A percentile compares a stretch with the other conserved stretches of the same genome.
Evolutionary conservation across 2,329 filamentous ascomycete species (phyloP).

Genomic region (Alternaria viburni): DNA sequence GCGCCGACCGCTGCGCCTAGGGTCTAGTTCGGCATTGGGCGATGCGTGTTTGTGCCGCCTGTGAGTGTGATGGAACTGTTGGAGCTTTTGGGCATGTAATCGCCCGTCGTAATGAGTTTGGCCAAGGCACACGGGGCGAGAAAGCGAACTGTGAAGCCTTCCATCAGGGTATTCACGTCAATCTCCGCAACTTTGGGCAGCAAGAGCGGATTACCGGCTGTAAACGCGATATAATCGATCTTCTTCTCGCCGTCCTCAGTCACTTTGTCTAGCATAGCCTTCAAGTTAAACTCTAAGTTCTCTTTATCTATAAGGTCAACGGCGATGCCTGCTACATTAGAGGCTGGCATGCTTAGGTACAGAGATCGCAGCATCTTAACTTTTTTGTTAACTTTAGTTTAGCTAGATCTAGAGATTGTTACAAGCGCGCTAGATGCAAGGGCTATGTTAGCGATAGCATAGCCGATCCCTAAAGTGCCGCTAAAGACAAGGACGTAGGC

Average conservation of each 20-base stretch:
- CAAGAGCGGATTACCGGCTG: slow-evolving; percentile 31
- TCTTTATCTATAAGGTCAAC: slow-evolving; percentile 35
- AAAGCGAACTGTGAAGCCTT: slow-evolving; percentile 42
- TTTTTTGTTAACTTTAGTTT: slow-evolving; percentile 58
- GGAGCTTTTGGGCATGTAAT: slow-evolving; percentile 40
- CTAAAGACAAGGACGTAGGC: slow-evolving; percentile 66
- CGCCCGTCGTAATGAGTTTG: slow-evolving; percentile 45
- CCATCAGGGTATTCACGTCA: slow-evolving; percentile 27
- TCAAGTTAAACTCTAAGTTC: slow-evolving; percentile 38
- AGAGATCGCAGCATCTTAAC: slow-evolving; percentile 54
- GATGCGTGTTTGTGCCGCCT: slow-evolving; percentile 43
- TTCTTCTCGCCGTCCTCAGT: slow-evolving; percentile 36
- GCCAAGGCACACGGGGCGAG: slow-evolving; percentile 47
- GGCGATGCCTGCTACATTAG: slow-evolving; percentile 31
- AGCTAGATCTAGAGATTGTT: slow-evolving; percentile 65
- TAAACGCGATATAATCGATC: slow-evolving; percentile 42
- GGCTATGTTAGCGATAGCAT: slow-evolving; percentile 63
- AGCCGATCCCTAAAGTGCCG: slow-evolving; percentile 70
- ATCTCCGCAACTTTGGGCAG: slow-evolving; percentile 36
- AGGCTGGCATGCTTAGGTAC: slow-evolving; percentile 40
- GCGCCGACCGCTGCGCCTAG: slow-evolving; percentile 32
- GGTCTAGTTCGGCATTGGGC: slow-evolving; percentile 45
- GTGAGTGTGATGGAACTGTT: slow-evolving; percentile 51
- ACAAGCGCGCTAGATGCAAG: slow-evolving; percentile 63
- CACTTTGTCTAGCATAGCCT: slow-evolving; percentile 32